Conservation (phyloP, 352 stramenopile genomes). For the Peronosclerospora sorghi region DNA sequence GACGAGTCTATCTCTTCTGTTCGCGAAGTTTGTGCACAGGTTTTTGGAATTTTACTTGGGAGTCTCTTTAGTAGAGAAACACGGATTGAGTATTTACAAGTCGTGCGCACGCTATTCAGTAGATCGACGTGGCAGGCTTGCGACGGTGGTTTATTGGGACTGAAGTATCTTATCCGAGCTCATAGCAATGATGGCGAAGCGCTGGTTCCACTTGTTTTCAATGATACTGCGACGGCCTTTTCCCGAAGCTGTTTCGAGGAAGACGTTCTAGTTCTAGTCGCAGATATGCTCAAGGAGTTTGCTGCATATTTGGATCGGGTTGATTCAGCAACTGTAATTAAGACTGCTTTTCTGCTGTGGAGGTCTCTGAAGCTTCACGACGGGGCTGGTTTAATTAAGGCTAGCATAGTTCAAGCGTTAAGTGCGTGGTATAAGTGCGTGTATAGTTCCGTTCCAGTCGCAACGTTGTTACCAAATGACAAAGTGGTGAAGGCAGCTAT, state of each 20-base stretch:
- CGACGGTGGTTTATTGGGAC: slow-evolving; percentile 79
- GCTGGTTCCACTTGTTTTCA: slow-evolving; percentile 39
- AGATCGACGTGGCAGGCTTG: slow-evolving; percentile 81
- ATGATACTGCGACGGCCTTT: slow-evolving; percentile 39
- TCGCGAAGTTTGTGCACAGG: slow-evolving; percentile 85
- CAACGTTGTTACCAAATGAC: slow-evolving; percentile 17
- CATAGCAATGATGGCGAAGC: slow-evolving; percentile 30
- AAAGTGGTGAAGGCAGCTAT: slow-evolving; percentile 8
- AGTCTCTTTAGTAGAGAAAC: slow-evolving; percentile 38
- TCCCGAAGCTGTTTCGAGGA: slow-evolving; percentile 29
- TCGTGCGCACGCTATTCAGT: slow-evolving; percentile 56
- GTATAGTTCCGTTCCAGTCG: slow-evolving; percentile 11
- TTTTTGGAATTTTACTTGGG: slow-evolving; percentile 83
- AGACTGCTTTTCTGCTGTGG: slow-evolving; percentile 34
- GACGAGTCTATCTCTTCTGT: slow-evolving; percentile 83
- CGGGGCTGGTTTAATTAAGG: slow-evolving; percentile 21
- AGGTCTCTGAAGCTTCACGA: slow-evolving; percentile 14
- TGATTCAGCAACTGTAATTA: slow-evolving; percentile 6
- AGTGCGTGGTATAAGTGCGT: slow-evolving; percentile 48
- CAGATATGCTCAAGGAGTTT: slow-evolving; percentile 43
- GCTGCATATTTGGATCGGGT: slow-evolving; percentile 19
- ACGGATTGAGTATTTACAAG: slow-evolving; percentile 46
- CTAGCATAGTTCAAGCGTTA: slow-evolving; percentile 23
- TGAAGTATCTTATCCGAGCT: slow-evolving; percentile 82
- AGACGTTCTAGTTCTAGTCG: slow-evolving; percentile 52